Conservation (phyloP, 495 filamentous ascomycete species). For the Xylaria palmicola region DNA sequence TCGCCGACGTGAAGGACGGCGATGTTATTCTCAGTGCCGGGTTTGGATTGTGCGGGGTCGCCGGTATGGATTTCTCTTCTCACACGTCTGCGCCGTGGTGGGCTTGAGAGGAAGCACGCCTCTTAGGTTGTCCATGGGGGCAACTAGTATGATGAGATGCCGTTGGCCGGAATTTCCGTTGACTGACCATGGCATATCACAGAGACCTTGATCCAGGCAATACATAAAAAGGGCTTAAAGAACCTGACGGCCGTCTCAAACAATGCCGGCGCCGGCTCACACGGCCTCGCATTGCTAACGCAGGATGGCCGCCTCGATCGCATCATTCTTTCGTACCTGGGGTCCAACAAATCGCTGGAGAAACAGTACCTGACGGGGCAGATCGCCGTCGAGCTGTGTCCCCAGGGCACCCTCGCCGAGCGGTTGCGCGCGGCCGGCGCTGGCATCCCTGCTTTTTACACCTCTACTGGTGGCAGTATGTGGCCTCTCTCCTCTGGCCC, state of each 20-base stretch:
- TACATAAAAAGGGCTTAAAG: conserved; percentile 48
- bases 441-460: conserved; percentile 68
- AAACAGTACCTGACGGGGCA: conserved; percentile 60
- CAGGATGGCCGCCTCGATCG: conserved; percentile 55
- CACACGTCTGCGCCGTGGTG: background rate
- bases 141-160: background rate
- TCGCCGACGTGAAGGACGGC: conserved; percentile 58
- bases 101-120: background rate
- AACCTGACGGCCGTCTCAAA: conserved; percentile 64
- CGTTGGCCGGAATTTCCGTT: no score
- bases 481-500: background rate
- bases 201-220: conserved; percentile 53
- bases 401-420: conserved; percentile 65
- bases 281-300: conserved; percentile 55
- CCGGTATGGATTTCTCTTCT: conserved; percentile 41
- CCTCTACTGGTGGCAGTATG: conserved; percentile 58
- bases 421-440: conserved; percentile 61
- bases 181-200: background rate
- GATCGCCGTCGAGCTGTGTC: conserved; percentile 63
- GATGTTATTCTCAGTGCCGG: conserved; percentile 59
- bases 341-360: conserved; percentile 65
- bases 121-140: background rate
- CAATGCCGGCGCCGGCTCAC: conserved; percentile 58
- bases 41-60: conserved; percentile 62
- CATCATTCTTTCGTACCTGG: conserved; percentile 61